Evolutionary conservation across 768 basidiomycete genomes (phyloP).

Genomic region (Lepiota venenata): DNA sequence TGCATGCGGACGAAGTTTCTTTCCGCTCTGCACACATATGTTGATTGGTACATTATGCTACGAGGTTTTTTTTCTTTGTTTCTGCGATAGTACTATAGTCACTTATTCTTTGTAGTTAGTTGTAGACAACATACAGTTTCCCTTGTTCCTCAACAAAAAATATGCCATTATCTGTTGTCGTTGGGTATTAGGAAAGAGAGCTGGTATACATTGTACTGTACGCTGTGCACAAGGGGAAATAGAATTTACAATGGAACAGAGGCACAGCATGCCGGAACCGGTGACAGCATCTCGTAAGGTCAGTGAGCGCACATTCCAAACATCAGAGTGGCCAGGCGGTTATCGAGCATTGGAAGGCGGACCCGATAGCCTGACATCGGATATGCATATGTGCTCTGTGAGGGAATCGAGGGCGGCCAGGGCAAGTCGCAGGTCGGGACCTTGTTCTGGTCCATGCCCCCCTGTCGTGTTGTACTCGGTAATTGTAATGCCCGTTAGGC

Average conservation of each 20-base stretch:
- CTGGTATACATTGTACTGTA: not conserved
- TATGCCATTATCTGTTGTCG: slow-evolving; percentile 6
- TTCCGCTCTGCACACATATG: not conserved
- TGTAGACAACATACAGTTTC: not conserved
- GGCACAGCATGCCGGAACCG: slow-evolving; percentile 4
- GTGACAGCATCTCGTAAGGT: slow-evolving; percentile 1
- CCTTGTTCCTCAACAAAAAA: slow-evolving; percentile 2
- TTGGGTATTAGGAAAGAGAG: not conserved
- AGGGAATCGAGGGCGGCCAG: not conserved
- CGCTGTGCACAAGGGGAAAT: not conserved
- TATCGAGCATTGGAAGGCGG: not conserved
- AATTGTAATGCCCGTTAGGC: too few species aligned
- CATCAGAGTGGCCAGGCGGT: not conserved
- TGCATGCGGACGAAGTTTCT: not conserved
- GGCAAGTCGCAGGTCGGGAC: not conserved
- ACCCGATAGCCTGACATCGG: not conserved
- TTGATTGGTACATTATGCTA: not conserved
- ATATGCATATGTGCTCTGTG: too few species aligned
- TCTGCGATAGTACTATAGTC: slow-evolving; percentile 5
- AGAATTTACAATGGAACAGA: not conserved
- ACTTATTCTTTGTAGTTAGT: slow-evolving; percentile 4
- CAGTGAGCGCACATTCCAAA: not conserved
- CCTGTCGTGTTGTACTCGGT: not conserved
- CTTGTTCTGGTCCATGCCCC: not conserved
- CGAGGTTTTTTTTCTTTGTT: not conserved